Conservation (phyloP, 1,284 basidiomycete species). For the Phellopilus nigrolimitatus region DNA sequence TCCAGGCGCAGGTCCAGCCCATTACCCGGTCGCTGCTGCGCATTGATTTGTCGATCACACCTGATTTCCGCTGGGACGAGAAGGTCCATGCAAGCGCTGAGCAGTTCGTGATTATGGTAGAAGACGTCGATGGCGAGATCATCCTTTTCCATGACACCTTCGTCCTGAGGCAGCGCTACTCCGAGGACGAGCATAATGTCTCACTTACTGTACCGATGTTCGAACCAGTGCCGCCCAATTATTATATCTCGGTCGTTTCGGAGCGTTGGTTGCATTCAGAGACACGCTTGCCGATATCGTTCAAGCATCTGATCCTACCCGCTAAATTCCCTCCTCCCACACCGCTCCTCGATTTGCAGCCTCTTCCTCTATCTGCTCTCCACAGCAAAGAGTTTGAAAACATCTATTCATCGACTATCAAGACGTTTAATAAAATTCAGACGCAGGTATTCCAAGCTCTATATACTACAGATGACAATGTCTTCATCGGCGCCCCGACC, state of each 20-base stretch:
- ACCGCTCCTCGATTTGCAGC: constrained; percentile 88
- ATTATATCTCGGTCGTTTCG: constrained; percentile 93
- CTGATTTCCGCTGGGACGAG: constrained; percentile 97
- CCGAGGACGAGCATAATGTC: constrained; percentile 89
- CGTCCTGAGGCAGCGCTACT: constrained; percentile 86
- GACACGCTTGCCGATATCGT: constrained; percentile 91
- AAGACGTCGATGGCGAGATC: constrained; percentile 96
- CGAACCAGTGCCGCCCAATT: constrained; percentile 96
- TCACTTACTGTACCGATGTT: constrained; percentile 95
- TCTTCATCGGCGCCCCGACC: constrained; percentile 93
- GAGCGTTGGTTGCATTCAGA: constrained; percentile 97
- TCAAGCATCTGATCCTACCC: constrained; percentile 96
- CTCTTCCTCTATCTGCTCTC: constrained; percentile 84
- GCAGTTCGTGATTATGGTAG: constrained; percentile 89
- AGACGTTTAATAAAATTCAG: constrained; percentile 97
- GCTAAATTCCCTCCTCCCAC: constrained; percentile 96
- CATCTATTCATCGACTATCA: constrained; percentile 75
- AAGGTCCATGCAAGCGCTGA: constrained; percentile 88
- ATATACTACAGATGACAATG: constrained; percentile 94
- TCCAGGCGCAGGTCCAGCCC: constrained; percentile 94
- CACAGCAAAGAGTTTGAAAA: constrained; percentile 89
- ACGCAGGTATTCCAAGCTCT: constrained; percentile 98
- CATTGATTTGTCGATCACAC: constrained; percentile 87
- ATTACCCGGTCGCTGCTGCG: constrained; percentile 86
- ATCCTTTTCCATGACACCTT: constrained; percentile 94